Evolutionary conservation across 2,329 filamentous ascomycete species (phyloP).

Genomic region (Xylaria sp.): DNA sequence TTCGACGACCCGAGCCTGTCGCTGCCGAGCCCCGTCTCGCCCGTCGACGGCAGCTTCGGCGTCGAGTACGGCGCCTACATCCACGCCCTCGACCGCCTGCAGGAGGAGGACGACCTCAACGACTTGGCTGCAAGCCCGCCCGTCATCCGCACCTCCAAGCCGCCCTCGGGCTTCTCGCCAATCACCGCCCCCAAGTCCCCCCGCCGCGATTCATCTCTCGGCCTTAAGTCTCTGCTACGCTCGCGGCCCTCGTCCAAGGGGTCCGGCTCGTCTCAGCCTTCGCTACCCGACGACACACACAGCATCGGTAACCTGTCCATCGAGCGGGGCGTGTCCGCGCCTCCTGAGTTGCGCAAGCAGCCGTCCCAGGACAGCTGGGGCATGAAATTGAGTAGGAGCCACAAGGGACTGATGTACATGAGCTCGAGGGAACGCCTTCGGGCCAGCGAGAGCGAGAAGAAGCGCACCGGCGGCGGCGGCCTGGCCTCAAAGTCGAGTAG

Average conservation of each 20-base stretch:
- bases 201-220: constrained; percentile 59
- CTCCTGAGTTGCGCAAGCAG: constrained; percentile 62
- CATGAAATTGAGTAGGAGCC: constrained; percentile 63
- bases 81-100: constrained; percentile 60
- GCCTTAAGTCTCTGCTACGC: constrained; percentile 70
- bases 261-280: constrained; percentile 62
- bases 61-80: constrained; percentile 78
- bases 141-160: constrained; percentile 83
- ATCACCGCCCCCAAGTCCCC: constrained; percentile 72
- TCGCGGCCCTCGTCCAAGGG: constrained; percentile 70
- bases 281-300: constrained; percentile 67
- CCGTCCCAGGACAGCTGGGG: constrained; percentile 72
- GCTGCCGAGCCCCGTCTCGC: constrained; percentile 53
- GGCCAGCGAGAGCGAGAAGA: constrained; percentile 71
- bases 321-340: constrained; percentile 64
- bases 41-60: constrained; percentile 68
- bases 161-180: constrained; percentile 78
- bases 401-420: constrained; percentile 77
- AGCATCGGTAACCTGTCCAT: constrained; percentile 74
- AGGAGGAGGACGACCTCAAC: constrained; percentile 63
- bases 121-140: constrained; percentile 73
- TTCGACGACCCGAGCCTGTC: constrained; percentile 69
- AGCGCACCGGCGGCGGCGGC: constrained; percentile 61
- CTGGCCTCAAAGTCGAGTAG: constrained; percentile 56
- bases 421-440: constrained; percentile 75